Evolutionary conservation across 2,329 filamentous ascomycete species (phyloP).

Genomic region (Cladosporium sp.): DNA sequence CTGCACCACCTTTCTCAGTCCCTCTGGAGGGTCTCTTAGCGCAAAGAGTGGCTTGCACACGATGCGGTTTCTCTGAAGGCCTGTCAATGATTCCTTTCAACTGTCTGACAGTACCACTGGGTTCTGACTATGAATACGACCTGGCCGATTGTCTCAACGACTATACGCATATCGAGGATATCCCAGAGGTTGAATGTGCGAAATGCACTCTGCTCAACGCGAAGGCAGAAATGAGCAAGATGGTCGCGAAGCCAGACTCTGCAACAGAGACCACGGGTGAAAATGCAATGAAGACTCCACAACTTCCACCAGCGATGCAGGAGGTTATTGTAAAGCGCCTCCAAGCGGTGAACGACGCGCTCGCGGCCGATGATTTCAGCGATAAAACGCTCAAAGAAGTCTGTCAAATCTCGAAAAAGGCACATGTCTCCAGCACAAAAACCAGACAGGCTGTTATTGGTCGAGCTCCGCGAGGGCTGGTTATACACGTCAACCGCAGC

Average conservation of each 20-base stretch:
- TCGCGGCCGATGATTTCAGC: slow-evolving; percentile 77
- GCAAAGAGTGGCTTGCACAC: slow-evolving; percentile 81
- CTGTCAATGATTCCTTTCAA: slow-evolving; percentile 91
- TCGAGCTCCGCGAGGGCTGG: slow-evolving; percentile 73
- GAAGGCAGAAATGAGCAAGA: slow-evolving; percentile 49
- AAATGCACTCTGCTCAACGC: slow-evolving; percentile 76
- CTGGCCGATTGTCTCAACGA: slow-evolving; percentile 76
- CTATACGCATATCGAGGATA: slow-evolving; percentile 78
- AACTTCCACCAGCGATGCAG: slow-evolving; percentile 42
- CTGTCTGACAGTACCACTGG: slow-evolving; percentile 81
- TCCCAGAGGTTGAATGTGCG: slow-evolving; percentile 84
- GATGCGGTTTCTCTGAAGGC: slow-evolving; percentile 82
- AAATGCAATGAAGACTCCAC: slow-evolving; percentile 11
- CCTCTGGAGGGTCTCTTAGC: slow-evolving; percentile 84
- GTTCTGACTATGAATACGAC: slow-evolving; percentile 61
- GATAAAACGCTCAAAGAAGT: slow-evolving; percentile 47
- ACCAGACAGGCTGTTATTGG: slow-evolving; percentile 85
- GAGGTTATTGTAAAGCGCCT: slow-evolving; percentile 52
- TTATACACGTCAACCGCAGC: slow-evolving; percentile 86
- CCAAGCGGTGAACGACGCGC: slow-evolving; percentile 61
- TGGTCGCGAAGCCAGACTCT: slow-evolving; percentile 30
- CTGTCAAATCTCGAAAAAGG: slow-evolving; percentile 51
- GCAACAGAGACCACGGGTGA: slow-evolving; percentile 19
- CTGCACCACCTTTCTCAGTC: slow-evolving; percentile 43
- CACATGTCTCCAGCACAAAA: slow-evolving; percentile 74